Base-by-base conservation (phyloP, 73 alveolate species). In the Tetrahymena thermophila region DNA sequence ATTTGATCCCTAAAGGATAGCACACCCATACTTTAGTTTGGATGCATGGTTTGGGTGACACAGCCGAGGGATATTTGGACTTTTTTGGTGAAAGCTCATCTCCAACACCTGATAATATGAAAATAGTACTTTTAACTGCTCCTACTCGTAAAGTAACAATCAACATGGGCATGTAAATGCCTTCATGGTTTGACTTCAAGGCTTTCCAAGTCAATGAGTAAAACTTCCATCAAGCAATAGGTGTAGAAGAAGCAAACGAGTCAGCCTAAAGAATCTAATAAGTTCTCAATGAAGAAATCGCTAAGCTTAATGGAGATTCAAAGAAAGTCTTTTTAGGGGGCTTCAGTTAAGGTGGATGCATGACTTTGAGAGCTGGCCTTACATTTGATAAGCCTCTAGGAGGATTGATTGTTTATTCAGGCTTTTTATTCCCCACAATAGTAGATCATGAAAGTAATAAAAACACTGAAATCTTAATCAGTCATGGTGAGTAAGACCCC, bases 1-100 rank as follows among this genome's bases (percentile, higher is more conserved):
- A 83, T 23, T 43, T 94, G 10, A 56, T 42, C 40, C 94, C 96
- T 56, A 71, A 71, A 34, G 89, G 35, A 35, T 84, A 94, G 25
- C 99, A 98, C 95, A 97, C 96, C 35, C 96, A 97, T 94, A 97
- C 99, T 16, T 55, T 99, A 34, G 97, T 99, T 42, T 99, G 99
- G 99, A 94, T 98, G 95, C 99, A 99, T 96, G 99, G 99, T 23
- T 96, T 99, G 19, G 99, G 99, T 11, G 99, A 99, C 94, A 15
- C 98, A 1, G 98, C 99, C 0, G 96, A 93, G 13, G 99, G 99
- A 85, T 99, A 98, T 93, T 89, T 96, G n/a, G 98, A 96, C 95
- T 94, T 98, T 94, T 99, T 98, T 95, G 28, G 85, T 84, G 42
- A 96, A 28, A 71, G 23, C 0, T 25, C 43, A 17, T 71, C 89